Base-by-base conservation (phyloP, 768 basidiomycete genomes). In the Hericium rajendrae region DNA sequence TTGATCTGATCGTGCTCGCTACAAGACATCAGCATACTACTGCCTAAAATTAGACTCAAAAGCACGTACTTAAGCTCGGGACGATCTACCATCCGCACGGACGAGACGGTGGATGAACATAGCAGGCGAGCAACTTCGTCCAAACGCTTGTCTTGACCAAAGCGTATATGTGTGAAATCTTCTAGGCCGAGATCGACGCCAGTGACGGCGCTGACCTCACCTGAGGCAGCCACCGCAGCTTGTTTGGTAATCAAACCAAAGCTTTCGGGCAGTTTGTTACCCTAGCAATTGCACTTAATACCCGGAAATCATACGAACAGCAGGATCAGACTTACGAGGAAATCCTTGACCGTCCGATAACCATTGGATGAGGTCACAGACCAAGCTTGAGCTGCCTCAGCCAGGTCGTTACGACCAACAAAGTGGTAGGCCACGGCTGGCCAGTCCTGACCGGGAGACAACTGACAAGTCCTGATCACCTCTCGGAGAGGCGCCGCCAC, bases 81-180 rank as follows among this genome's bases (percentile, higher is more conserved):
- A 39, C 86, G 78, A 53, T 93, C 86, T 41, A 74, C 75, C 56
- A 73, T 77, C 68, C 74, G 80, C 49, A 95, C 78, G 2, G 82
- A 78, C 0, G 87, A 78, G 16, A 88, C 70, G 2, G 73, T 73
- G 1, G 89, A 88, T 0, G 91, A 95, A 61, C 88, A 91, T 16
- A 99, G 70, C 81, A 98, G 89, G 1, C 92, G 80, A 12, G 87
- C 86, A 4, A 95, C 93, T 67, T 99, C 97, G 48, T 94, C 89
- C 37, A 99, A 68, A 39, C 95, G 79, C 18, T 88, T 80, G 71
- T 99, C 97, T 60, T 90, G 84, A 6, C 89, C 89, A 65, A 97
- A 97, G 3, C 95, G 83, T 51, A 94, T 87, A 53, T 83, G 83
- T 0, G 88, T 82, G 71, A 89, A 87, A 51, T 87, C 84, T 50